phyloP scores from a whole-genome alignment of 805 yeast genomes.

The Pichia membranifaciens region DNA sequence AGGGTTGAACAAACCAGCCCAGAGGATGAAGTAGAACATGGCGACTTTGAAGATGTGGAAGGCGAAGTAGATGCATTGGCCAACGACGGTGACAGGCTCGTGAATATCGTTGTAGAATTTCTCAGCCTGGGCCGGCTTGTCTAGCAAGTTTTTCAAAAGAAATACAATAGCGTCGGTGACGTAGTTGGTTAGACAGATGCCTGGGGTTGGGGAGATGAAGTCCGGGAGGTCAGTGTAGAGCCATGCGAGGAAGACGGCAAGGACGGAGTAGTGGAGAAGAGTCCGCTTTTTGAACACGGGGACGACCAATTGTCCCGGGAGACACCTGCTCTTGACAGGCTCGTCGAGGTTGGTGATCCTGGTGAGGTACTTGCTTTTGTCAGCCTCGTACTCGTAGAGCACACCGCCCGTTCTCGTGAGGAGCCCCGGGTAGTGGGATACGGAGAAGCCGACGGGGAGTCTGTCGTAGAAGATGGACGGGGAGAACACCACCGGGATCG shows the following conservation, averaged over 20 bases:
- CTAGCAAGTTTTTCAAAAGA: slow-evolving; percentile 31
- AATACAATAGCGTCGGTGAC: slow-evolving; percentile 31
- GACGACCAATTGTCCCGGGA: slow-evolving; percentile 87
- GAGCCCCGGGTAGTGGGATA: slow-evolving; percentile 67
- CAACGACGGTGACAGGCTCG: slow-evolving; percentile 35
- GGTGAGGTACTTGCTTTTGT: slow-evolving; percentile 38
- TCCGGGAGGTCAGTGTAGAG: slow-evolving; percentile 93
- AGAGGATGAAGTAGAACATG: slow-evolving; percentile 50
- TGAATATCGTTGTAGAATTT: slow-evolving; percentile 45
- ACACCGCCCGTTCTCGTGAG: slow-evolving; percentile 80
- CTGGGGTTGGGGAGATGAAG: slow-evolving; percentile 85
- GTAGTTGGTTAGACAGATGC: slow-evolving; percentile 69
- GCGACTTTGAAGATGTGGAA: slow-evolving; percentile 63
- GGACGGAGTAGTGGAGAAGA: slow-evolving; percentile 35
- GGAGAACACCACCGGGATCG: slow-evolving; percentile 67
- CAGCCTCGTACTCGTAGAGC: slow-evolving; percentile 59
- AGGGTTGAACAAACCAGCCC: slow-evolving; percentile 79
- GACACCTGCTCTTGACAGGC: slow-evolving; percentile 50
- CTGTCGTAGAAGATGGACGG: slow-evolving; percentile 71
- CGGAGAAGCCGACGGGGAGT: slow-evolving; percentile 57
- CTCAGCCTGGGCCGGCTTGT: slow-evolving; percentile 38
- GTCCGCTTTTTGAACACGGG: slow-evolving; percentile 61
- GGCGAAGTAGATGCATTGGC: slow-evolving; percentile 63
- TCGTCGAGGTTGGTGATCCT: slow-evolving; percentile 43
- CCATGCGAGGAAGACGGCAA: slow-evolving; percentile 55